These are phyloP conservation scores for Penicillium sp. DNA, from an alignment of 2,329 filamentous ascomycete species.

Conservation along the genomic window DNA sequence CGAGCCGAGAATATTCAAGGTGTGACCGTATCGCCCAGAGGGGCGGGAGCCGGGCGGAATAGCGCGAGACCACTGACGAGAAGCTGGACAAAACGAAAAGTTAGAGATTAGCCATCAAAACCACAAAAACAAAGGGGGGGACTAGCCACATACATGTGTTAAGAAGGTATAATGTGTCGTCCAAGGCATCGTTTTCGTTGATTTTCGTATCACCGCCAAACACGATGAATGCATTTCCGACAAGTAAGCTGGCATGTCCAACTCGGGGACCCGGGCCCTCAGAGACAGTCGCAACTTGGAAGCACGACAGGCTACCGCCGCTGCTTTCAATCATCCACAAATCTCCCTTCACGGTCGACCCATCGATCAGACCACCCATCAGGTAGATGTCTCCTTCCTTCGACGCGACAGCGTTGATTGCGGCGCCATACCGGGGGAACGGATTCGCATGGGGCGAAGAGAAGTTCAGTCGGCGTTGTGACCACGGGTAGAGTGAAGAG, in stretches of 20 bases:
- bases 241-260: slow-evolving; percentile 85
- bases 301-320: slow-evolving; percentile 75
- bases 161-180: slow-evolving; percentile 91
- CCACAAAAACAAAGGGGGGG: background rate
- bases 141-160: slow-evolving; percentile 79
- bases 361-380: slow-evolving; percentile 94
- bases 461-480: slow-evolving; percentile 81
- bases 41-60: slow-evolving; percentile 81
- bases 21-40: slow-evolving; percentile 89
- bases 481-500: slow-evolving; percentile 90
- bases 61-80: slow-evolving; percentile 94
- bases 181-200: slow-evolving; percentile 82
- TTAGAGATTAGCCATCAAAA: slow-evolving; percentile 26
- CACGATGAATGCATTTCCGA: slow-evolving; percentile 98
- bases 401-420: slow-evolving; percentile 85
- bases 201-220: slow-evolving; percentile 98
- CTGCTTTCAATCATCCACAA: slow-evolving; percentile 96
- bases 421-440: slow-evolving; percentile 94
- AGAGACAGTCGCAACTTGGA: slow-evolving; percentile 82
- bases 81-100: slow-evolving; percentile 55
- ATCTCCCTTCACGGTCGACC: slow-evolving; percentile 92
- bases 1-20: slow-evolving; percentile 90
- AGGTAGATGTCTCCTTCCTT: slow-evolving; percentile 97
- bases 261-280: slow-evolving; percentile 94
- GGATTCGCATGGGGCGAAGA: slow-evolving; percentile 76